Base-by-base conservation (phyloP, 1,139 yeast species). In the Pichia cactophila region DNA sequence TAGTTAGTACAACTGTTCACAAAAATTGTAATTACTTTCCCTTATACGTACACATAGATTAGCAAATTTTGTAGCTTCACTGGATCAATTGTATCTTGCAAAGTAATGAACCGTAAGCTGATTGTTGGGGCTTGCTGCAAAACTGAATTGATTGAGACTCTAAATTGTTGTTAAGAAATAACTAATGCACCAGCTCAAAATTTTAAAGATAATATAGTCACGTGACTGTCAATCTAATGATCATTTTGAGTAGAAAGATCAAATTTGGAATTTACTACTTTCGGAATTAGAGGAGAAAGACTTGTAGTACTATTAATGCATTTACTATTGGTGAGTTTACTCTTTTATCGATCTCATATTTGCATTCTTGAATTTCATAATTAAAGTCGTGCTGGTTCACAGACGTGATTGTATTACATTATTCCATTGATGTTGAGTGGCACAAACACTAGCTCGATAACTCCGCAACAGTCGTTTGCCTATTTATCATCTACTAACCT, bases 401-500 rank as follows among this genome's bases (percentile, higher is more conserved):
- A 28, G 35, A 12, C n/a, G 35, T 31, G n/a, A 31, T 35, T 35
- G 7, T n/a, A n/a, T 17, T 35, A 10, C 7, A n/a, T 17, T 17
- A 16, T 38, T 10, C 8, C 14, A 38, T 38, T 10, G 5, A 38
- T 38, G 41, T 28, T 16, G 12, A 20, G 28, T 8, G 41, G 41
- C 41, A 7, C 28, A 7, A 20, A 38, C 23, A 20, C 11, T 23
- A 7, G n/a, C 16, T 23, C 41, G 12, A 20, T 23, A 10, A 38
- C 26, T 12, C 41, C 41, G 28, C 41, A 20, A 23, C 41, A 38
- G n/a, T 38, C 41, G 5, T 23, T 48, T 33, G 26, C 37, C 2
- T 50, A 41, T 29, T 20, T 52, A 43, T 38, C 55, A 14, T 52
- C 55, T 2, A 46, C 51, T 20, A 52, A 50, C 20, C 42, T 47